Conservation (phyloP, 306 rosid species). For the Lathyrus sativus region DNA sequence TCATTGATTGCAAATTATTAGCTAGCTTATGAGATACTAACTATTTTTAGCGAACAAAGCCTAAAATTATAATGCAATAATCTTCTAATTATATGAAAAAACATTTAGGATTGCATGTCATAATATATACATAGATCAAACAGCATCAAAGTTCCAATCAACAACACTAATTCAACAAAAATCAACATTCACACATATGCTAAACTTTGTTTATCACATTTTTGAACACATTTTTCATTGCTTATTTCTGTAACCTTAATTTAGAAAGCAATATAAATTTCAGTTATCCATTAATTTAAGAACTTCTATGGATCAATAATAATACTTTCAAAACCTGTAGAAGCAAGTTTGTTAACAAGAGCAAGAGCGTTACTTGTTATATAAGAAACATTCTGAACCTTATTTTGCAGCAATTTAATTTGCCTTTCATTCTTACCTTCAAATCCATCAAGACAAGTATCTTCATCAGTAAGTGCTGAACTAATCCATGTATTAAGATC, state of each 20-base stretch:
- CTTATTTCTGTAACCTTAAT: background rate
- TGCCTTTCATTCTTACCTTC: constrained; percentile 10
- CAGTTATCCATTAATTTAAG: background rate
- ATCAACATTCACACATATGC: constrained; percentile 14
- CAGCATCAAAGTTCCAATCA: no score
- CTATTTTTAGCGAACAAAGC: no score
- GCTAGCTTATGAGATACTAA: no score
- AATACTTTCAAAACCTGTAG: constrained; percentile 49
- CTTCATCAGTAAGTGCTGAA: constrained; percentile 61
- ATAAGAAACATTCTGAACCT: constrained; percentile 49
- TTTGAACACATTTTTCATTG: background rate
- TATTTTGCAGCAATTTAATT: constrained; percentile 39
- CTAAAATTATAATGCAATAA: background rate
- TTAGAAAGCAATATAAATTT: background rate
- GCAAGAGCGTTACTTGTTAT: constrained; percentile 78
- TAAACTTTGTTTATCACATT: background rate
- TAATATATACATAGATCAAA: no score
- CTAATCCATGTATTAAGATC: constrained; percentile 75
- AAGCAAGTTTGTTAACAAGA: constrained; percentile 66
- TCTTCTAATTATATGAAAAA: background rate
- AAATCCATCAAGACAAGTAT: constrained; percentile 70
- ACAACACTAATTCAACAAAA: constrained; percentile 3
- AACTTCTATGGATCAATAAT: constrained; percentile 36
- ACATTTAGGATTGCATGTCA: no score
- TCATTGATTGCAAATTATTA: no score